These are phyloP conservation scores for Chaetomium sp. DNA, from an alignment of 2,329 filamentous ascomycete genomes.

Conservation along the genomic window DNA sequence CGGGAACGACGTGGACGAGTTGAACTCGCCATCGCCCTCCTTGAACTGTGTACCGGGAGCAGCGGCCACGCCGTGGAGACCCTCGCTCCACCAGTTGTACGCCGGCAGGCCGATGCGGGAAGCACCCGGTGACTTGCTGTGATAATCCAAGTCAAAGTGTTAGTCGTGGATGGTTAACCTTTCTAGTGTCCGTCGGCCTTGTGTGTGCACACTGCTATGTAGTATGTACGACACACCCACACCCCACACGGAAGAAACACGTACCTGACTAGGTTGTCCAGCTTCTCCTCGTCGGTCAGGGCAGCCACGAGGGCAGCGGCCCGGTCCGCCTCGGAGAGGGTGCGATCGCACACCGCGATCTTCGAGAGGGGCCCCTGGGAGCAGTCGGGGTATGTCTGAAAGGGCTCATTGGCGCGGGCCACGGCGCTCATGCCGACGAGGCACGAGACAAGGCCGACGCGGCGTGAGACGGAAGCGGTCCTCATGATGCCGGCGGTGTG, in stretches of 20 bases:
- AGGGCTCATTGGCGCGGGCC: constrained; percentile 3
- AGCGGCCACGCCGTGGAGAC: constrained; percentile 50
- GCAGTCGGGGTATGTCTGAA: constrained; percentile 24
- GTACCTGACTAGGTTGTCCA: constrained; percentile 12
- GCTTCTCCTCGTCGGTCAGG: constrained; percentile 13
- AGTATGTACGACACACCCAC: too few species aligned
- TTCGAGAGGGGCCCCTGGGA: constrained; percentile 24
- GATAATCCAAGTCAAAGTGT: too few species aligned
- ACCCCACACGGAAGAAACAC: not conserved
- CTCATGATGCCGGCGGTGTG: constrained; percentile 7
- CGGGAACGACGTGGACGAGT: constrained; percentile 58
- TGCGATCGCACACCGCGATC: constrained; percentile 41
- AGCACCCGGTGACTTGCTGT: constrained; percentile 3
- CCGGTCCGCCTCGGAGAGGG: constrained; percentile 3
- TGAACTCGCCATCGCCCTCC: constrained; percentile 40
- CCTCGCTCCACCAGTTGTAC: constrained; percentile 55
- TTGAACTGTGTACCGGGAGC: constrained; percentile 46
- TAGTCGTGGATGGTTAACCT: too few species aligned
- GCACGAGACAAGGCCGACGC: not conserved
- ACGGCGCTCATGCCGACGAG: constrained; percentile 1
- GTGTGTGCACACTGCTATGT: too few species aligned
- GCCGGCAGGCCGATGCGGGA: constrained; percentile 45
- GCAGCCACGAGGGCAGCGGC: constrained; percentile 14
- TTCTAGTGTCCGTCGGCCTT: too few species aligned
- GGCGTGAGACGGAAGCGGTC: not conserved